Evolutionary conservation across 306 rosid genomes (phyloP).

Genomic region (Lotus japonicus): DNA sequence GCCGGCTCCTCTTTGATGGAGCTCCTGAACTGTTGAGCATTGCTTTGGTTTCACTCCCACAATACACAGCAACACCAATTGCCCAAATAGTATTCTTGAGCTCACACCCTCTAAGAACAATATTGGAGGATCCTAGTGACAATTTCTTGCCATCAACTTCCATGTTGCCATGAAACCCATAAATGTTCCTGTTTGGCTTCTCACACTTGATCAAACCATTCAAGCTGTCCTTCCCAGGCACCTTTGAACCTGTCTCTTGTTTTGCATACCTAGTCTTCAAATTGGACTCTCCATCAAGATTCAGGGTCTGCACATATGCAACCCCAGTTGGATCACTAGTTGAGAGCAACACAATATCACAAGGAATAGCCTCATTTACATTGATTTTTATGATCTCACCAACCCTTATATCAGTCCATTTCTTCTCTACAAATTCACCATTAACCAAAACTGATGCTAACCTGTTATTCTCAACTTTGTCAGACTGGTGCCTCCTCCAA

Average conservation of each 20-base stretch:
- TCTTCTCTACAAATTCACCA: conserved; percentile 37
- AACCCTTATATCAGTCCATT: conserved; percentile 63
- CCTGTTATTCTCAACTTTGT: conserved; percentile 75
- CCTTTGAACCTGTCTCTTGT: conserved; percentile 69
- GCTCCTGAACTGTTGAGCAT: conserved; percentile 95
- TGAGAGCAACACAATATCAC: conserved; percentile 91
- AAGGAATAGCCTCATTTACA: conserved; percentile 75
- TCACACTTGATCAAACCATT: conserved; percentile 73
- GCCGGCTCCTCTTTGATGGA: conserved; percentile 88
- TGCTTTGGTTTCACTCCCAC: conserved; percentile 82
- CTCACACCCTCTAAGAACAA: conserved; percentile 87
- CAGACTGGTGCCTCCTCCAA: conserved; percentile 80
- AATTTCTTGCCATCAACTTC: conserved; percentile 68
- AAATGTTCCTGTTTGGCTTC: conserved; percentile 88
- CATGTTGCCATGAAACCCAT: conserved; percentile 82
- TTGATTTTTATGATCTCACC: conserved; percentile 68
- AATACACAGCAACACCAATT: conserved; percentile 81
- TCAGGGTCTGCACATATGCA: conserved; percentile 84
- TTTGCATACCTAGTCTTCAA: conserved; percentile 90
- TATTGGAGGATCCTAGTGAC: conserved; percentile 88
- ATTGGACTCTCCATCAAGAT: conserved; percentile 89
- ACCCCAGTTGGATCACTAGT: conserved; percentile 93
- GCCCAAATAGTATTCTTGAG: conserved; percentile 89
- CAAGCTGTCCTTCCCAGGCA: conserved; percentile 43
- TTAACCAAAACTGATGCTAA: conserved; percentile 53